These are phyloP conservation scores for Cytospora leucostoma DNA, from an alignment of 2,329 filamentous ascomycete species.

Conservation along the genomic window DNA sequence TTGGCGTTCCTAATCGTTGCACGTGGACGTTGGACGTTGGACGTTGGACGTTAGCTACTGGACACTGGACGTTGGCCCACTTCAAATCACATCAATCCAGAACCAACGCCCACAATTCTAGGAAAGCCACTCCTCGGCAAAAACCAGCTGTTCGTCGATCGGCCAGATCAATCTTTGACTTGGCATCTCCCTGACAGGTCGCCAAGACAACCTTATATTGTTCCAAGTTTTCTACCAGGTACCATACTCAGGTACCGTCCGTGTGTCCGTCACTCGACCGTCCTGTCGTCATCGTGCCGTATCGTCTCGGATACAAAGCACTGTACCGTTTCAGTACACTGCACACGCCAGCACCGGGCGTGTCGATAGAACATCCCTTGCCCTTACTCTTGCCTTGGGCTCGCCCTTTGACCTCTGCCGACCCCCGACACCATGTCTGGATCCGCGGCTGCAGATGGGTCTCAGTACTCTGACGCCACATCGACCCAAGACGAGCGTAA, in stretches of 20 bases:
- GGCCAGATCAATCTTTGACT: constrained; percentile 1
- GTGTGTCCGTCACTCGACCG: neutral
- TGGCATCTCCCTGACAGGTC: neutral
- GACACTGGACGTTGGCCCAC: neutral
- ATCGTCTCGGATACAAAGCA: neutral
- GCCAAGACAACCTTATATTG: constrained; percentile 4
- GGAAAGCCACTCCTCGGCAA: neutral
- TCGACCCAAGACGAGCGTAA: neutral
- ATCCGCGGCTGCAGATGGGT: constrained; percentile 10
- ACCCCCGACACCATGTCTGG: constrained; percentile 20
- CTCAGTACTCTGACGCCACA: neutral
- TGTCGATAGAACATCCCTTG: constrained; percentile 4
- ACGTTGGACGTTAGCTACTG: neutral
- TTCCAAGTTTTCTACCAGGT: neutral
- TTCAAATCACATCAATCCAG: neutral
- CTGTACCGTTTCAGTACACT: neutral
- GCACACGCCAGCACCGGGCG: neutral
- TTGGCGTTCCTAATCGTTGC: no score
- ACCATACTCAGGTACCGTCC: neutral
- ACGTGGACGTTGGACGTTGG: neutral
- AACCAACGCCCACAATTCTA: neutral
- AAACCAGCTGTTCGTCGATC: neutral
- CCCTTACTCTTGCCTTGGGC: neutral
- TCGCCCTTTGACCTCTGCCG: neutral
- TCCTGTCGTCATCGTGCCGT: constrained; percentile 21